A percentile compares a stretch with the other conserved stretches of the same genome.
phyloP scores from a whole-genome alignment of 2,329 filamentous ascomycete genomes.

The Botrytis squamosa region DNA sequence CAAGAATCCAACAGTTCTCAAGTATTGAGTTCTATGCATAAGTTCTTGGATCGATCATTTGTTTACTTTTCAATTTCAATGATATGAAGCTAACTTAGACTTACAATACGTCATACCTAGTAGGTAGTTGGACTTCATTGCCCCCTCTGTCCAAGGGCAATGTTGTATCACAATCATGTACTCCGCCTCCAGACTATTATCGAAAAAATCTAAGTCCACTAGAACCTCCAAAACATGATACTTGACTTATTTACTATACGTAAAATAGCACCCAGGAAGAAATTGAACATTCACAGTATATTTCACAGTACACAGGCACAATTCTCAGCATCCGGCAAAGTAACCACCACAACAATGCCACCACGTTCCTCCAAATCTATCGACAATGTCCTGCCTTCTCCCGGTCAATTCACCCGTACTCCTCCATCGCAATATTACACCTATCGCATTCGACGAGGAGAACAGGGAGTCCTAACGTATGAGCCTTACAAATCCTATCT shows the following conservation, averaged over 20 bases:
- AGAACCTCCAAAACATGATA: background rate
- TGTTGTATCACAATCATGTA: background rate
- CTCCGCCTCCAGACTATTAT: background rate
- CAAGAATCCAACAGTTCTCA: background rate
- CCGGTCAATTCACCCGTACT: slow-evolving; percentile 2
- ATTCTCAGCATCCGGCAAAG: background rate
- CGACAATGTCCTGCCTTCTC: background rate
- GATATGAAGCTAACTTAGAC: background rate
- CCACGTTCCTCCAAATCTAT: background rate
- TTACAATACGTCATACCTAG: background rate
- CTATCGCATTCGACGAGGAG: slow-evolving; percentile 54
- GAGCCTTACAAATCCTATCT: slow-evolving; percentile 63
- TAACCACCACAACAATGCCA: background rate
- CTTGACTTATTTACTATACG: background rate
- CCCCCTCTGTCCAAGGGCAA: background rate
- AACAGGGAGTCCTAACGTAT: slow-evolving; percentile 60
- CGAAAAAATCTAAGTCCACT: background rate
- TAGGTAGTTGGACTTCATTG: too few species aligned
- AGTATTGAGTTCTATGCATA: background rate
- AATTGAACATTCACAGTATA: background rate
- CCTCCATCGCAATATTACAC: slow-evolving; percentile 2
- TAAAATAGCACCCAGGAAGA: background rate
- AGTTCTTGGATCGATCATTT: too few species aligned
- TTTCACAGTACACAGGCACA: background rate
- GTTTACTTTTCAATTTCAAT: background rate